Evolutionary conservation across 129 eudicot genomes (phyloP).

Genomic region (Flaveria trinervia): DNA sequence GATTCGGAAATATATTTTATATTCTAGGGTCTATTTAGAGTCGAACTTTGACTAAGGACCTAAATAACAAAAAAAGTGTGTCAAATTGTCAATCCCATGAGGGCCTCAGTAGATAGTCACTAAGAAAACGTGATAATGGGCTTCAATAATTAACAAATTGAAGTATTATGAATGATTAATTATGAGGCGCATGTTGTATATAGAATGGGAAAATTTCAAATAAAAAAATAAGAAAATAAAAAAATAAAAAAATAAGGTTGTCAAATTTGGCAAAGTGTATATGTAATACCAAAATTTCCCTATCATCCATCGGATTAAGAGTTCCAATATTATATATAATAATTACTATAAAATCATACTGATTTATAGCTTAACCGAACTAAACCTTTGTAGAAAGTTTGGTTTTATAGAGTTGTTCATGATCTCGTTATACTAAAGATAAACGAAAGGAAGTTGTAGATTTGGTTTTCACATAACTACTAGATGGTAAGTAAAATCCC

Average conservation of each 20-base stretch:
- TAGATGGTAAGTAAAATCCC: background rate
- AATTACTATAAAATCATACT: too few relatives aligned
- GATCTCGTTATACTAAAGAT: too few relatives aligned
- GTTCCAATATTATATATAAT: too few relatives aligned
- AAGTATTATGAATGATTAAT: background rate
- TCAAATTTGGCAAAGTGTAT: background rate
- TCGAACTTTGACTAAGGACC: slow-evolving; percentile 14
- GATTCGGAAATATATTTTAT: background rate
- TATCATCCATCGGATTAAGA: too few relatives aligned
- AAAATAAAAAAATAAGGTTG: background rate
- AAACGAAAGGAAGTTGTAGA: background rate
- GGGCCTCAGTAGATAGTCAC: slow-evolving; percentile 1
- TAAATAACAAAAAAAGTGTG: background rate
- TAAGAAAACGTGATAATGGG: background rate
- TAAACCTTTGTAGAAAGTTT: too few relatives aligned
- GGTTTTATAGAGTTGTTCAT: background rate
- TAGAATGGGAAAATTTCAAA: background rate
- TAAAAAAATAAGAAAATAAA: too few relatives aligned
- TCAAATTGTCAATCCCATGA: background rate
- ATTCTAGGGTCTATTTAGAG: background rate
- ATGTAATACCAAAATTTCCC: too few relatives aligned
- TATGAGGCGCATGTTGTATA: background rate
- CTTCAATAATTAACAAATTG: background rate
- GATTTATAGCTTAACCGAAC: too few relatives aligned
- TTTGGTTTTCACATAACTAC: background rate